These are phyloP conservation scores for Mycosphaerelloides madeirae DNA, from an alignment of 2,329 filamentous ascomycete genomes.

Conservation along the genomic window DNA sequence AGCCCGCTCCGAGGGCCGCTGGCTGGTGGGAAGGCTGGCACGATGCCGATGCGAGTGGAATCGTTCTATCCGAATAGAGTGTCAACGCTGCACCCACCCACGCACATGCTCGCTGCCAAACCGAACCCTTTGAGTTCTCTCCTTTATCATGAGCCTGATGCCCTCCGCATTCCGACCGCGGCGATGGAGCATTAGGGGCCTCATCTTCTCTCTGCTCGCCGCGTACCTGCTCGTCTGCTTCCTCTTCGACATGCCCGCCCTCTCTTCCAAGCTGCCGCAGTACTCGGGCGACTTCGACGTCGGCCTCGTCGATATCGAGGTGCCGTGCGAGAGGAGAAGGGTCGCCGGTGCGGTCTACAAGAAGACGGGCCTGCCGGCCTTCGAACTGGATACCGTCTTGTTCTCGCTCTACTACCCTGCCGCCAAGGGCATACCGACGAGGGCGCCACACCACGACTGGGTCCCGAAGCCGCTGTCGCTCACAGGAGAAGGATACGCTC, in stretches of 20 bases:
- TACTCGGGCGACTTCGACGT: conserved; percentile 43
- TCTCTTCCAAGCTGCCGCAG: conserved; percentile 38
- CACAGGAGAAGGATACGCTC: conserved; percentile 42
- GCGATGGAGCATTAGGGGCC: conserved; percentile 16
- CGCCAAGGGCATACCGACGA: conserved; percentile 21
- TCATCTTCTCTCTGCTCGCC: conserved; percentile 11
- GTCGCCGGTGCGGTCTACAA: conserved; percentile 37
- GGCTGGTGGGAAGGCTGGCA: too few species aligned
- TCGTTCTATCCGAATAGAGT: too few species aligned
- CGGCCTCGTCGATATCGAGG: conserved; percentile 43
- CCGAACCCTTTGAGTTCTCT: too few species aligned
- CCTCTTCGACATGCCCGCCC: conserved; percentile 38
- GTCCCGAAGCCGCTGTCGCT: conserved; percentile 41
- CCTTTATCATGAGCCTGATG: conserved; percentile 8
- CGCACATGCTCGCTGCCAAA: too few species aligned
- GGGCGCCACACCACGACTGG: conserved; percentile 37
- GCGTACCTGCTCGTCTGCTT: conserved; percentile 34
- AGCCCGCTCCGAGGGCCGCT: too few species aligned
- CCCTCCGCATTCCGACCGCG: conserved; percentile 15
- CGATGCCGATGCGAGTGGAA: too few species aligned
- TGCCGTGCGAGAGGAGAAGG: conserved; percentile 32
- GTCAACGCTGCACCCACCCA: too few species aligned
- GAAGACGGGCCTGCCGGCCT: conserved; percentile 37
- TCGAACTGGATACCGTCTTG: conserved; percentile 42
- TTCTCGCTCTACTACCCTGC: conserved; percentile 46